Conservation (phyloP, 2,329 filamentous ascomycete species). For the Paecilomyces formosus region DNA sequence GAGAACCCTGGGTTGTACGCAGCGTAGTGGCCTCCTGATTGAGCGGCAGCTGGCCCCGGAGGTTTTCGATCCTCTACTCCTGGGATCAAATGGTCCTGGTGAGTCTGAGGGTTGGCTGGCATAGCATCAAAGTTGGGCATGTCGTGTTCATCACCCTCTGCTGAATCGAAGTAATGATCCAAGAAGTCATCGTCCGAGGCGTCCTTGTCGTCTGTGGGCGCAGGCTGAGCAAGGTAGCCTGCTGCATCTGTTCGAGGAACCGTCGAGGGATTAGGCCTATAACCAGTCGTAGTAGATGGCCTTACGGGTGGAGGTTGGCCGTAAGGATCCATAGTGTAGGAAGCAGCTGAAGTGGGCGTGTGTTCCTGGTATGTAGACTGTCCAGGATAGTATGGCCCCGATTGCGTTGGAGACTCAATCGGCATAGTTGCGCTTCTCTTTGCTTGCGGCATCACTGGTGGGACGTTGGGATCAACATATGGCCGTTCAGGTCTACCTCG, state of each 20-base stretch:
- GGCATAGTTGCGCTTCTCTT: constrained; percentile 33
- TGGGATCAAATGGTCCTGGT: constrained; percentile 13
- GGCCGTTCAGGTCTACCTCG: constrained; percentile 14
- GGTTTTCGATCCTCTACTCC: constrained; percentile 25
- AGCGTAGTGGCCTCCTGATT: constrained; percentile 21
- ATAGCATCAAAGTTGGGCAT: constrained; percentile 59
- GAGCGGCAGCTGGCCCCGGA: constrained; percentile 10
- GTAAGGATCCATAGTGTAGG: constrained; percentile 2
- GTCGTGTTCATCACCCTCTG: constrained; percentile 42
- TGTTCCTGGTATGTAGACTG: constrained; percentile 26
- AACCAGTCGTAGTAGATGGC: constrained; percentile 18
- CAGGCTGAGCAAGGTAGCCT: background rate
- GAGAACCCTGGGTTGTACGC: constrained; percentile 27
- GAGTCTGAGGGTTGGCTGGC: constrained; percentile 14
- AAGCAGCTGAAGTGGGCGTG: constrained; percentile 8
- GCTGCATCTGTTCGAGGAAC: background rate
- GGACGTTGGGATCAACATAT: constrained; percentile 18
- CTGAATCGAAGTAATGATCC: constrained; percentile 46
- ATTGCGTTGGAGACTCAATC: constrained; percentile 9
- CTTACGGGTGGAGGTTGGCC: constrained; percentile 11
- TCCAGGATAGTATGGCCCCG: constrained; percentile 22
- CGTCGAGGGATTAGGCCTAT: background rate
- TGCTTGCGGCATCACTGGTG: constrained; percentile 21
- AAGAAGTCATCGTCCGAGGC: constrained; percentile 37
- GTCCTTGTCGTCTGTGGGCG: constrained; percentile 6